Evolutionary conservation across 2,329 filamentous ascomycete genomes (phyloP), one percentile per base, ranked within the genome.

Genomic region (Akanthomyces muscarius): DNA sequence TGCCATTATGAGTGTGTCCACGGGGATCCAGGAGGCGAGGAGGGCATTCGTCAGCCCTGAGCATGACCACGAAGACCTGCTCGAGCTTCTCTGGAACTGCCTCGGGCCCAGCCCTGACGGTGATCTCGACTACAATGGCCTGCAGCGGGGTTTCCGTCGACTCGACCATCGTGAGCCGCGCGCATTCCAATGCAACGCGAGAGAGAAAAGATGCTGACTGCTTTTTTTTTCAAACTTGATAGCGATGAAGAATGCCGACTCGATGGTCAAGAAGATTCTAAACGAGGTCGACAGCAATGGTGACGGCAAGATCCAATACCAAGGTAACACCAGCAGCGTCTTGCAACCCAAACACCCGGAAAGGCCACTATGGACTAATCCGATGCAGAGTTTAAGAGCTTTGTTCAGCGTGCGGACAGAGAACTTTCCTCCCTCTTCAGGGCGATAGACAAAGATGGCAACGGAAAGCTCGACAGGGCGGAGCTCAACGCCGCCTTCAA

Each of bases 271-370:
- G 72, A 88, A 90, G 71, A 90, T 98, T 63, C 84, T 97, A 73
- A 82, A 84, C 67, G 85, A 89, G 65, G 92, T 97, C 66, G 95
- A 99, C 73, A 89, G 87, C 63, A 92, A 93, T 72, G 86, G 87
- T 30, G 92, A 98, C 75, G 92, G 94, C 67, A 89, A 87, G 71
- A 98, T 99, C 69, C 89, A 96, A 76, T 97, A 91, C 74, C 85
- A 92, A 78, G 92, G 92, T 95, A 82, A 83, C 56, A 23, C 44
- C 23, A 28, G 18, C 38, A 28, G 8, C 21, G 23, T 38, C 23
- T 55, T 4, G 14, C 1, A 33, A 14, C 41, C 11, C n/a, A 10
- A n/a, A 18, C 11, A 53, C 16, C 14, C 16, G 3, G 30, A n/a
- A 36, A 33, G 21, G 18, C 7, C 23, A 41, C 14, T 11, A 28